These are phyloP conservation scores for Lavandula angustifolia DNA, from an alignment of 257 asterid species.

Conservation along the genomic window DNA sequence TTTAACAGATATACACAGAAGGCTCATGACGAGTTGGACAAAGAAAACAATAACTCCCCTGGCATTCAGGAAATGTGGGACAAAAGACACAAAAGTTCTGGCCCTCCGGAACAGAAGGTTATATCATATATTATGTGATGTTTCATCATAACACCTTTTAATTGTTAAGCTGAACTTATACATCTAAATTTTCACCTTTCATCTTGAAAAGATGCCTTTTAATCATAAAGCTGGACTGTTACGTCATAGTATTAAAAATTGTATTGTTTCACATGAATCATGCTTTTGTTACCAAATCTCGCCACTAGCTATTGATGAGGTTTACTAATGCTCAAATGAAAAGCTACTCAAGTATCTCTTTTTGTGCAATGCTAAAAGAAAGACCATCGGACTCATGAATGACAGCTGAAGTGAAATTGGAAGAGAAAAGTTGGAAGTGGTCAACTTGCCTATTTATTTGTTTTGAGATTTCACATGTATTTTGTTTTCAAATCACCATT, in stretches of 20 bases:
- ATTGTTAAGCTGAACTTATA: slow-evolving; percentile 1
- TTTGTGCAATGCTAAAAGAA: slow-evolving; percentile 16
- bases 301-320: background rate
- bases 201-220: background rate
- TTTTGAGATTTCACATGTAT: slow-evolving; percentile 17
- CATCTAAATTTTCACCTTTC: background rate
- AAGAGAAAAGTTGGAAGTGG: slow-evolving; percentile 10
- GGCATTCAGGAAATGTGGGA: slow-evolving; percentile 61
- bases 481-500: background rate
- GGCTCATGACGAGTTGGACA: slow-evolving; percentile 43
- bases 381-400: background rate
- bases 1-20: slow-evolving; percentile 41
- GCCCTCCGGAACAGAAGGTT: slow-evolving; percentile 94
- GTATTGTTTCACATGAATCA: background rate
- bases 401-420: slow-evolving; percentile 6
- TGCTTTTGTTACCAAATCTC: slow-evolving; percentile 11
- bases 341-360: slow-evolving; percentile 2
- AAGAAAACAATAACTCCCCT: slow-evolving; percentile 48
- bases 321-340: background rate
- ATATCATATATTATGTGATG: slow-evolving; percentile 4
- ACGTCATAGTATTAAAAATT: background rate
- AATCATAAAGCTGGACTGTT: background rate
- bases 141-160: background rate
- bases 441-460: background rate
- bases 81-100: slow-evolving; percentile 53